Conservation (phyloP, 371 early-diverging fungal species). For the Saksenaea oblongispora region DNA sequence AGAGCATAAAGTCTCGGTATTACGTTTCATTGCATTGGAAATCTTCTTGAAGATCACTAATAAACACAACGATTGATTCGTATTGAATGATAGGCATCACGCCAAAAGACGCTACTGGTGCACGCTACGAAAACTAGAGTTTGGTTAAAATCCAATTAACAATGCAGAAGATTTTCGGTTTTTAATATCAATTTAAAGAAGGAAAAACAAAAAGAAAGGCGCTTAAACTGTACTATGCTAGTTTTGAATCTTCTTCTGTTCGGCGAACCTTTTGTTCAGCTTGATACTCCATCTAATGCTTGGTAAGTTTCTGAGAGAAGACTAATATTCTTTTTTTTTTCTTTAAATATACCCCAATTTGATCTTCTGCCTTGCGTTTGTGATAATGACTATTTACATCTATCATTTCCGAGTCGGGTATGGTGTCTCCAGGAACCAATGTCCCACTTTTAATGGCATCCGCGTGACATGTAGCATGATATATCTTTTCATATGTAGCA, state of each 20-base stretch:
- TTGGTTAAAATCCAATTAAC: too few species aligned
- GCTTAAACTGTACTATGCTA: neutral
- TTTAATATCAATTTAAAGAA: too few species aligned
- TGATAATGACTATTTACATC: constrained; percentile 10
- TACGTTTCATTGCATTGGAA: neutral
- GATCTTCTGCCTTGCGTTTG: constrained; percentile 8
- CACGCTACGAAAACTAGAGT: too few species aligned
- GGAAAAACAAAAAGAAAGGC: neutral
- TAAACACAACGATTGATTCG: too few species aligned
- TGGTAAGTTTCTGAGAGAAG: neutral
- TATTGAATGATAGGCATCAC: too few species aligned
- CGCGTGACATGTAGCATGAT: constrained; percentile 71
- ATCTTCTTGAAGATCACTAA: neutral
- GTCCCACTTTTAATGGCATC: constrained; percentile 48
- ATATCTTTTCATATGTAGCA: constrained; percentile 42
- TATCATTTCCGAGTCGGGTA: constrained; percentile 10
- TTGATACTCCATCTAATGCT: neutral
- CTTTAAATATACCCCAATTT: constrained; percentile 7
- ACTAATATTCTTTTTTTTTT: too few species aligned
- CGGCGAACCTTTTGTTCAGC: neutral
- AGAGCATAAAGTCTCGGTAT: too few species aligned
- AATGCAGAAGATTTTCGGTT: too few species aligned
- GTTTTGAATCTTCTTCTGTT: neutral
- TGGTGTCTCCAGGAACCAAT: constrained; percentile 10
- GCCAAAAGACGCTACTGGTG: too few species aligned